Percentiles rank a stretch among this genome's conserved stretches.
Evolutionary conservation across 1,284 basidiomycete species (phyloP).

Genomic region (Cryptococcus sp.): DNA sequence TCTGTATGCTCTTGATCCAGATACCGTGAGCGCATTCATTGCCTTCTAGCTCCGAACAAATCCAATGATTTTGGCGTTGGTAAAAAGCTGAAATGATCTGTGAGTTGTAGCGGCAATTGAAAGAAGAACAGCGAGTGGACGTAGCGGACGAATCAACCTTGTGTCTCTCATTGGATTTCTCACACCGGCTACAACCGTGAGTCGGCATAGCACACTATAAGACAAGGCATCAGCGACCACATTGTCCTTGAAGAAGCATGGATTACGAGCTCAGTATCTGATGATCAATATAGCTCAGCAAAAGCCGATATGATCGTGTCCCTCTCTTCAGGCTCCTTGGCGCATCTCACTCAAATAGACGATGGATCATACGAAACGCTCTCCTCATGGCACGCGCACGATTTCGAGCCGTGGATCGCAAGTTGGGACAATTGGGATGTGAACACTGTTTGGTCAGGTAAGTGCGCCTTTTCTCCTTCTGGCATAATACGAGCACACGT

Average conservation of each 20-base stretch:
- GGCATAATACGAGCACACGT: not conserved
- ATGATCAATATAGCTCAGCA: conserved; percentile 8
- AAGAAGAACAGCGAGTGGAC: conserved; percentile 58
- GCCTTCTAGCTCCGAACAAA: not conserved
- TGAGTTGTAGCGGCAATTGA: conserved; percentile 57
- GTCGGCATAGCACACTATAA: not conserved
- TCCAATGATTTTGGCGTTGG: not conserved
- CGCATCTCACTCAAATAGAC: conserved; percentile 60
- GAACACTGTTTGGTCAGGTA: conserved; percentile 81
- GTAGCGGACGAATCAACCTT: conserved; percentile 65
- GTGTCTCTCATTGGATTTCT: conserved; percentile 88
- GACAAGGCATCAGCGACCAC: not conserved
- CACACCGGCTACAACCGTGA: conserved; percentile 58
- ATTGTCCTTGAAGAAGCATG: not conserved
- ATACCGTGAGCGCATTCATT: conserved; percentile 53
- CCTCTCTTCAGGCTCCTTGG: conserved; percentile 72
- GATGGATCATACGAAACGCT: conserved; percentile 55
- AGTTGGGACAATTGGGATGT: conserved; percentile 85
- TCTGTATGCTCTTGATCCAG: conserved; percentile 61
- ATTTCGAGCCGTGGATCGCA: conserved; percentile 91
- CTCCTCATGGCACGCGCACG: conserved; percentile 81
- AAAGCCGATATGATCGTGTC: conserved; percentile 71
- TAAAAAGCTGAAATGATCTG: not conserved
- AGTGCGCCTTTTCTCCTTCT: conserved; percentile 5
- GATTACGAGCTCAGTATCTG: not conserved